These are phyloP conservation scores for Tetrastigma voinierianum DNA, from an alignment of 164 flowering plant species.

Conservation along the genomic window DNA sequence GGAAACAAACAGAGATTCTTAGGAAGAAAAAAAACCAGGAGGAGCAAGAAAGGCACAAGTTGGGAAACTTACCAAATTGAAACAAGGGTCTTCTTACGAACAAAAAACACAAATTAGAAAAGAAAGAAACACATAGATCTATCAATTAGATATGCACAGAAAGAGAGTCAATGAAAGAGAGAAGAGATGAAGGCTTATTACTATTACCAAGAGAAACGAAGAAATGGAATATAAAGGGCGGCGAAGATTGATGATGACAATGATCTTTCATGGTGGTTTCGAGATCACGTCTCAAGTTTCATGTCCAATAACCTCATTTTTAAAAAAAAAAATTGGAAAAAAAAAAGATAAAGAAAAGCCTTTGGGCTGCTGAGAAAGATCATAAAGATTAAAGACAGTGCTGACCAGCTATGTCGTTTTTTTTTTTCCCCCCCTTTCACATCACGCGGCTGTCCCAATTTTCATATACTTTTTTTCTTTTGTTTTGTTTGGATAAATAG, in stretches of 20 bases:
- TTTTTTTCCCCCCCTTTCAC: neutral
- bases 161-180: neutral
- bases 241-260: neutral
- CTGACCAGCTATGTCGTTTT: slow-evolving; percentile 27
- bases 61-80: neutral
- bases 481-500: neutral
- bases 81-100: neutral
- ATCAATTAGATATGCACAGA: neutral
- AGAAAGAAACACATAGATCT: neutral
- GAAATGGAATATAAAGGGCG: neutral
- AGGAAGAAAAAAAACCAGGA: too few species aligned
- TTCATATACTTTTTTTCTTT: too few species aligned
- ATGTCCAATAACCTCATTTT: neutral
- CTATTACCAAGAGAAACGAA: neutral
- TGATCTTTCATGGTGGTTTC: slow-evolving; percentile 1
- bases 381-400: slow-evolving; percentile 20
- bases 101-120: neutral
- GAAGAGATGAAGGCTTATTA: neutral
- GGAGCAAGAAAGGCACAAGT: too few species aligned
- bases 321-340: too few species aligned
- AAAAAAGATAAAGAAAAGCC: too few species aligned
- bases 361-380: slow-evolving; percentile 28
- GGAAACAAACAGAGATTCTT: slow-evolving; percentile 9
- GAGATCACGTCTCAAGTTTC: neutral
- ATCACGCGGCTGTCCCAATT: neutral